Percentiles rank a stretch among this genome's conserved stretches.
Evolutionary conservation across 805 yeast species (phyloP).

Genomic region (Pichia kluyveri): DNA sequence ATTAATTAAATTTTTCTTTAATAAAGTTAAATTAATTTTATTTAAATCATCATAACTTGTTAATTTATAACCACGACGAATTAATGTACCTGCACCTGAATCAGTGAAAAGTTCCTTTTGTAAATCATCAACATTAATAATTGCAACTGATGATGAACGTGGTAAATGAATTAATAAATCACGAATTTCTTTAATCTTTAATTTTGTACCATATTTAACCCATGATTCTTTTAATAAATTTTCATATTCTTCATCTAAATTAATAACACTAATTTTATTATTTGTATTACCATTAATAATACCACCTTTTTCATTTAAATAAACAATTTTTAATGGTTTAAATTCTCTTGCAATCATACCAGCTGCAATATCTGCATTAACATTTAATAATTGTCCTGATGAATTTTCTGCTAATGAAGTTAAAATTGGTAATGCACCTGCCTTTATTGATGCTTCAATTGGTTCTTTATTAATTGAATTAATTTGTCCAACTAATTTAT

Average conservation of each 20-base stretch:
- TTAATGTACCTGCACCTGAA: slow-evolving; percentile 97
- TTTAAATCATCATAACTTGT: slow-evolving; percentile 68
- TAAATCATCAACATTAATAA: slow-evolving; percentile 87
- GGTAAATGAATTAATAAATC: slow-evolving; percentile 92
- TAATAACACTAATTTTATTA: slow-evolving; percentile 81
- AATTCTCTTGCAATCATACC: slow-evolving; percentile 95
- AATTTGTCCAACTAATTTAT: slow-evolving; percentile 88
- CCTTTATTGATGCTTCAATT: slow-evolving; percentile 87
- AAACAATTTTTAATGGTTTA: slow-evolving; percentile 94
- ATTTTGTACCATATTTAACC: slow-evolving; percentile 98
- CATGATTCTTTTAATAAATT: slow-evolving; percentile 85
- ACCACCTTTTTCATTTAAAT: slow-evolving; percentile 96
- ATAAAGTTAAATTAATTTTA: slow-evolving; percentile 43
- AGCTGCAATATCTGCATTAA: slow-evolving; percentile 98
- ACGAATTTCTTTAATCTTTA: slow-evolving; percentile 93
- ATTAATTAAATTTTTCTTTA: slow-evolving; percentile 67
- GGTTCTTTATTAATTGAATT: slow-evolving; percentile 80
- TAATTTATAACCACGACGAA: slow-evolving; percentile 93
- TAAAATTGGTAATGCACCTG: slow-evolving; percentile 93
- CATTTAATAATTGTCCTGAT: slow-evolving; percentile 93
- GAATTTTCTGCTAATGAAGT: slow-evolving; percentile 96
- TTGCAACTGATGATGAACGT: slow-evolving; percentile 95
- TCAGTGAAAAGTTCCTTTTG: slow-evolving; percentile 97
- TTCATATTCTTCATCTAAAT: slow-evolving; percentile 94
- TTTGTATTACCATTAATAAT: slow-evolving; percentile 87